These are phyloP conservation scores for Bothriochloa decipiens DNA, from an alignment of 176 grass and related monocot genomes.

Conservation along the genomic window DNA sequence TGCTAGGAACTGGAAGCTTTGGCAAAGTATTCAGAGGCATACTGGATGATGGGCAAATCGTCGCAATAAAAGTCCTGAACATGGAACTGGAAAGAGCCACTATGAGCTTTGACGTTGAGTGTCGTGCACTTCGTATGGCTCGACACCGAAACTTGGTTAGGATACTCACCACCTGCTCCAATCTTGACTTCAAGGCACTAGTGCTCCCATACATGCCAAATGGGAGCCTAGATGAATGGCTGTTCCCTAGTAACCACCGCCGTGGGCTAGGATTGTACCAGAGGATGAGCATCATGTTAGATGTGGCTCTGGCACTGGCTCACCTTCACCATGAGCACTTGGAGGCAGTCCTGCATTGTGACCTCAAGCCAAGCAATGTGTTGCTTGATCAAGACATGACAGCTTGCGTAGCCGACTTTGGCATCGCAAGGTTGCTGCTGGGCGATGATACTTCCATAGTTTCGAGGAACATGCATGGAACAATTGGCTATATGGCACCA, in stretches of 20 bases:
- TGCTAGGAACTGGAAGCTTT: conserved; percentile 51
- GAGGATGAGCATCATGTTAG: conserved; percentile 48
- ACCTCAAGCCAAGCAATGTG: conserved; percentile 67
- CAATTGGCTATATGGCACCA: conserved; percentile 47
- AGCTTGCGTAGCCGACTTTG: conserved; percentile 55
- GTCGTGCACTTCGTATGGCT: conserved; percentile 47
- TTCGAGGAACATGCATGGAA: conserved; percentile 45
- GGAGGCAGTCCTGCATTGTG: conserved; percentile 53
- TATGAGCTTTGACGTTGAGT: conserved; percentile 51
- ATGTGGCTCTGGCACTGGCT: conserved; percentile 48
- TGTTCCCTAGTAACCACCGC: conserved; percentile 2
- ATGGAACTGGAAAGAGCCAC: conserved; percentile 44
- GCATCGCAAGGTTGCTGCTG: conserved; percentile 42
- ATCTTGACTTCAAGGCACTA: conserved; percentile 58
- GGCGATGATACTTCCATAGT: conserved; percentile 38
- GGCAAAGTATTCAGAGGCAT: conserved; percentile 52
- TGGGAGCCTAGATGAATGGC: conserved; percentile 54
- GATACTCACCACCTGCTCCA: conserved; percentile 55
- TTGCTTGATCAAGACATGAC: conserved; percentile 58
- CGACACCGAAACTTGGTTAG: conserved; percentile 55
- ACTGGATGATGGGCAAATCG: conserved; percentile 25
- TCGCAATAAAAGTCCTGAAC: conserved; percentile 54
- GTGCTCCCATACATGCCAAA: conserved; percentile 60
- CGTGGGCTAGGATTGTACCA: conserved; percentile 37
- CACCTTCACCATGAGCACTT: conserved; percentile 59